Base-by-base conservation (phyloP, 345 rosid genomes). In the Eucalyptus globulus region DNA sequence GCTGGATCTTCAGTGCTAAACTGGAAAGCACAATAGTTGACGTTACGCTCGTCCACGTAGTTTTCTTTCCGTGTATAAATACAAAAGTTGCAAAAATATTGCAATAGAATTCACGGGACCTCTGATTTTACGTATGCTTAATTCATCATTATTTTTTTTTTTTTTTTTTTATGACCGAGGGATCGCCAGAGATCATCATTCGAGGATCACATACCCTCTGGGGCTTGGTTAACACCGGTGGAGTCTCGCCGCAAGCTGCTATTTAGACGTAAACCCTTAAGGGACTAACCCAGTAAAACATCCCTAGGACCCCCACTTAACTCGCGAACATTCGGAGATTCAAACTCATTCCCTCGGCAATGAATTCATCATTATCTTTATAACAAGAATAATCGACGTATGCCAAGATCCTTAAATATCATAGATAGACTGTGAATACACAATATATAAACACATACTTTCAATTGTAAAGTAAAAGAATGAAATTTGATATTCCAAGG, bases 1-100 rank as follows among this genome's bases (percentile, higher is more conserved):
- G 91, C 90, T 88, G 89, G 86, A 92, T 91, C 88, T 62, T 86
- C 43, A 88, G 37, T n/a, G 94, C 94, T 76, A 93, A 86, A 45
- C 92, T 92, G 91, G 43, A 53, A 44, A 37, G 56, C 34, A 40
- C 86, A 49, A 67, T 19, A 67, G 19, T 53, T 7, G 31, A 43
- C 6, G n/a, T 44, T 29, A 29, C 2, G 72, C 51, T 81, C 50
- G 9, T 17, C 9, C 12, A 24, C 3, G 47, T 49, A 86, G 67
- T 8, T 37, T 9, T n/a, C 17, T 34, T 44, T 69, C 24, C 14
- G 7, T 1, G 72, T 17, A 56, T 56, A 56, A 56, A 56, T 56
- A 56, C 6, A 56, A 22, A 22, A 9, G 11, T 56, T 22, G 12
- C 62, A 9, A 56, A 56, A 22, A 9, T 9, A 56, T 56, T 22